phyloP scores from a whole-genome alignment of 108 stramenopile species.

The Mayamaea pseudoterrestris region DNA sequence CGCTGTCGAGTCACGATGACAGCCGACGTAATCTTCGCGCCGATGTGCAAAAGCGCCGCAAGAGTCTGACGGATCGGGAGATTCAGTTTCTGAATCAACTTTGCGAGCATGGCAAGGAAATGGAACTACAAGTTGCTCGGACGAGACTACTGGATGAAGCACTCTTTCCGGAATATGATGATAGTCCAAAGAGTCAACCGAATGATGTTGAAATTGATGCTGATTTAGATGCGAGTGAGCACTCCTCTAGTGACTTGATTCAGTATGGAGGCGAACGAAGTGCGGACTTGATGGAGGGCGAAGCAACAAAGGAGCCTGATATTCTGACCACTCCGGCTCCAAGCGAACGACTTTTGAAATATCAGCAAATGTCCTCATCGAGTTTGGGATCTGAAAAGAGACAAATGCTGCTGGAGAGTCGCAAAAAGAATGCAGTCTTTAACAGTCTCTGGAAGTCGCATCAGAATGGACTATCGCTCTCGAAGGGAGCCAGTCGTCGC shows the following conservation, averaged over 20 bases:
- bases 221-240: conserved; percentile 1
- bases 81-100: conserved; percentile 22
- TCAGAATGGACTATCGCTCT: conserved; percentile 28
- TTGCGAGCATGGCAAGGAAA: conserved; percentile 19
- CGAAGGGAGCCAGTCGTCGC: conserved; percentile 6
- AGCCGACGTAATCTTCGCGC: not conserved
- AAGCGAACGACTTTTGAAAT: not conserved
- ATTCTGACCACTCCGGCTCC: not conserved
- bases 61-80: conserved; percentile 21
- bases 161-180: conserved; percentile 13
- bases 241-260: not conserved
- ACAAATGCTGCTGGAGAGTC: conserved; percentile 14
- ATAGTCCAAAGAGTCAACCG: not conserved
- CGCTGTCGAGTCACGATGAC: no score
- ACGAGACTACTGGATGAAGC: conserved; percentile 19
- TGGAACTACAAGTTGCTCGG: conserved; percentile 21
- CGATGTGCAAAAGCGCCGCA: conserved; percentile 13
- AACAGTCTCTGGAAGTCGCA: conserved; percentile 35
- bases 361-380: not conserved
- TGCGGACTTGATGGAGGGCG: not conserved
- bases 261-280: not conserved
- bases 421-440: conserved; percentile 5
- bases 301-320: not conserved
- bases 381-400: conserved; percentile 19
- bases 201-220: no score